Conservation (phyloP, 306 rosid species). For the Lablab purpureus region DNA sequence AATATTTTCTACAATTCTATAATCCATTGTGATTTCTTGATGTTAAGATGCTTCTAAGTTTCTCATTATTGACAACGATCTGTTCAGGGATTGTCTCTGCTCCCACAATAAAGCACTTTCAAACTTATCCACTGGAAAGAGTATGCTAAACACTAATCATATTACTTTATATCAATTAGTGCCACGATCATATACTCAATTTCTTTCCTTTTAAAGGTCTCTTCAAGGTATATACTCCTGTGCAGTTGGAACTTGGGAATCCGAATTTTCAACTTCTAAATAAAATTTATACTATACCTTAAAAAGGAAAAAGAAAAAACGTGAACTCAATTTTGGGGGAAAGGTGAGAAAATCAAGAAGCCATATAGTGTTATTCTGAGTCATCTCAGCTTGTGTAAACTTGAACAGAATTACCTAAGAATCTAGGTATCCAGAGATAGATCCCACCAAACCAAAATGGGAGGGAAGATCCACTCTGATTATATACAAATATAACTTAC, state of each 20-base stretch:
- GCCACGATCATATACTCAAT: background rate
- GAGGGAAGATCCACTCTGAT: slow-evolving; percentile 10
- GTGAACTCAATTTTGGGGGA: background rate
- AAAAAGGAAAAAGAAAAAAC: background rate
- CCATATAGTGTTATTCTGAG: background rate
- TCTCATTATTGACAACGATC: background rate
- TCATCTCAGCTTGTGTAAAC: background rate
- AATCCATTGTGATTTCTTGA: background rate
- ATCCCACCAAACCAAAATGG: background rate
- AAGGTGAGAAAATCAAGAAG: background rate
- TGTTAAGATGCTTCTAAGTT: background rate
- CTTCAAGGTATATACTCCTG: background rate
- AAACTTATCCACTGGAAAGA: background rate
- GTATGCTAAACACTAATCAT: background rate
- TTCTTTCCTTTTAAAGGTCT: background rate
- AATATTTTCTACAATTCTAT: background rate
- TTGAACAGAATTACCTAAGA: slow-evolving; percentile 1
- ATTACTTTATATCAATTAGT: background rate
- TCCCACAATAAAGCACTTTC: background rate
- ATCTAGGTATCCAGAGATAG: background rate
- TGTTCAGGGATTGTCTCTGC: background rate
- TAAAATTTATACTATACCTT: background rate
- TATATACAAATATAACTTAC: slow-evolving; percentile 26
- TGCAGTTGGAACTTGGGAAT: background rate
- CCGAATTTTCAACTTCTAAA: background rate